Percentiles rank a stretch among this genome's conserved stretches.
phyloP scores from a whole-genome alignment of 768 basidiomycete species.

The Asterophora lycoperdoides region DNA sequence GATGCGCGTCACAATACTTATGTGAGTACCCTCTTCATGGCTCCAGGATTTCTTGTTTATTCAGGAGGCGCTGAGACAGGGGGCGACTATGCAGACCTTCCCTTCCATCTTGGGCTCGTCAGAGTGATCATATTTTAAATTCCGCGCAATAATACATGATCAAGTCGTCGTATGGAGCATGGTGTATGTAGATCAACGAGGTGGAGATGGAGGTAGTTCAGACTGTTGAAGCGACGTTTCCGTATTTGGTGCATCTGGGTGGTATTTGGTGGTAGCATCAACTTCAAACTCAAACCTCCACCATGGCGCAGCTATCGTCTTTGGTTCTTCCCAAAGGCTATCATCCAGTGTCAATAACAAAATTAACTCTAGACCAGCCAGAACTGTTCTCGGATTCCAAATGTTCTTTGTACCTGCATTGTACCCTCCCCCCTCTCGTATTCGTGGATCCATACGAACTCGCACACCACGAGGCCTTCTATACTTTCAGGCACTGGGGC shows the following conservation, averaged over 20 bases:
- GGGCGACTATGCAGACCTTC: too few species aligned
- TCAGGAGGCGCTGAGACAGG: background rate
- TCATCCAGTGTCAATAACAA: slow-evolving; percentile 33
- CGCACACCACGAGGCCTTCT: slow-evolving; percentile 30
- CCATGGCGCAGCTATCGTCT: slow-evolving; percentile 26
- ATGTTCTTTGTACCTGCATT: slow-evolving; percentile 39
- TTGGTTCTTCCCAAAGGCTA: slow-evolving; percentile 31
- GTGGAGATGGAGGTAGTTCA: too few species aligned
- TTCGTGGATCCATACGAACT: slow-evolving; percentile 51
- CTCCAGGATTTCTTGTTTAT: background rate
- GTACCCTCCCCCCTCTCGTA: slow-evolving; percentile 36
- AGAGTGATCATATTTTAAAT: background rate
- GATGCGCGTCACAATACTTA: background rate
- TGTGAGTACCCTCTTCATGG: background rate
- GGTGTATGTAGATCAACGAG: too few species aligned
- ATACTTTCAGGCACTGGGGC: slow-evolving; percentile 39
- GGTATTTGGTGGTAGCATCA: too few species aligned
- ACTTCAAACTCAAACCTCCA: slow-evolving; percentile 2
- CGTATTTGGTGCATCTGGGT: too few species aligned
- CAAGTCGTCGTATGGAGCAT: too few species aligned
- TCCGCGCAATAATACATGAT: background rate
- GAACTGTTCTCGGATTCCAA: slow-evolving; percentile 1
- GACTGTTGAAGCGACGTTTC: too few species aligned
- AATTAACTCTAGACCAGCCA: slow-evolving; percentile 19
- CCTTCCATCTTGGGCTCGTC: too few species aligned